Conservation (phyloP, 768 basidiomycete genomes). For the Mycena leptocephala region DNA sequence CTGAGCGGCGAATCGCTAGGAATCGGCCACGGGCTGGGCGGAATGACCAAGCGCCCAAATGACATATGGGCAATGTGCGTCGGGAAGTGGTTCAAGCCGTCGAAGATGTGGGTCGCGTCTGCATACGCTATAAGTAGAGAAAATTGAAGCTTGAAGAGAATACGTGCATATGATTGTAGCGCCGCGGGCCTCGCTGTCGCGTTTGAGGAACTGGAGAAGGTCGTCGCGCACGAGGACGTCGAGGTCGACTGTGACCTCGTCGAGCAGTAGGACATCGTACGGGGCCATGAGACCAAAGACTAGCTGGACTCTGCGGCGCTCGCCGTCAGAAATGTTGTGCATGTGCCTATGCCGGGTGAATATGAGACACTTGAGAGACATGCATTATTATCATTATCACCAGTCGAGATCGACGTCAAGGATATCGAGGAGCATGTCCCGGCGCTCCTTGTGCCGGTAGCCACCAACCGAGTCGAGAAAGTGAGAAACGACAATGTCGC, state of each 20-base stretch:
- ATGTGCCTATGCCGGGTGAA: conserved; percentile 63
- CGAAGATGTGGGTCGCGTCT: conserved; percentile 99
- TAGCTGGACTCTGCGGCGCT: conserved; percentile 92
- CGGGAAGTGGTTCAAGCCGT: conserved; percentile 92
- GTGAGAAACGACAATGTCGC: conserved; percentile 92
- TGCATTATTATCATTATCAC: conserved; percentile 50
- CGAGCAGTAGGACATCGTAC: conserved; percentile 94
- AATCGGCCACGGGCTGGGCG: conserved; percentile 83
- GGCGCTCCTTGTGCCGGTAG: conserved; percentile 91
- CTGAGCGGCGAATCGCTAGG: conserved; percentile 39
- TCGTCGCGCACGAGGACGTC: conserved; percentile 96
- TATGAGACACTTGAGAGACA: not conserved
- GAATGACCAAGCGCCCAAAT: conserved; percentile 80
- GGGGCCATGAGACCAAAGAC: conserved; percentile 96
- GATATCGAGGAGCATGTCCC: conserved; percentile 90
- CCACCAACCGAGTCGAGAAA: conserved; percentile 99
- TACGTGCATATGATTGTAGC: conserved; percentile 91
- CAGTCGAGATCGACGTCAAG: conserved; percentile 96
- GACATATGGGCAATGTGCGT: conserved; percentile 96
- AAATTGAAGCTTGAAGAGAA: not conserved
- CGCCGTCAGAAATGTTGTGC: conserved; percentile 97
- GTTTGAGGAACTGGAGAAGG: conserved; percentile 89
- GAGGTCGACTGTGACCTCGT: conserved; percentile 94
- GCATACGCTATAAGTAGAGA: conserved; percentile 16
- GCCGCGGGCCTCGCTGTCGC: conserved; percentile 83